A percentile compares a stretch with the other conserved stretches of the same genome.
These are phyloP conservation scores for Teratosphaeria viscida DNA, from an alignment of 2,329 filamentous ascomycete genomes.

Conservation along the genomic window DNA sequence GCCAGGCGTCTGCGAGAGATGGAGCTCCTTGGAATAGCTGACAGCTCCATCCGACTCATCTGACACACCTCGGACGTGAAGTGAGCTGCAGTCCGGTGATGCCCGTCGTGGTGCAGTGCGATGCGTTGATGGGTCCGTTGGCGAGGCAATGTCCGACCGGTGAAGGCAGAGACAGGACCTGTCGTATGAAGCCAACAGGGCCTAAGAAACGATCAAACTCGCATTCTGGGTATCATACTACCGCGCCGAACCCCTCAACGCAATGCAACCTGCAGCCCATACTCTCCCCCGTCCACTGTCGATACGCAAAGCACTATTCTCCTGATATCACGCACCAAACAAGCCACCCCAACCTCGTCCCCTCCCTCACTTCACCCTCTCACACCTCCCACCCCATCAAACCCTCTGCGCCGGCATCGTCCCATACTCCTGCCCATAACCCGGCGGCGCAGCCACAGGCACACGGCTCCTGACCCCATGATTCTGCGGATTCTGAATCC, in stretches of 20 bases:
- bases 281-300: no score
- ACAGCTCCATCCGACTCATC: no score
- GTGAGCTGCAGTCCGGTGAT: no score
- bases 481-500: conserved; percentile 45
- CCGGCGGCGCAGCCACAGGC: conserved; percentile 35
- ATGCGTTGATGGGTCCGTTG: no score
- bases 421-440: conserved; percentile 14
- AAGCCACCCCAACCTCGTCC: neutral
- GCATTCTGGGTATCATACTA: neutral
- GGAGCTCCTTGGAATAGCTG: no score
- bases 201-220: neutral
- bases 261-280: no score
- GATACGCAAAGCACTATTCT: neutral
- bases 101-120: no score
- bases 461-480: neutral
- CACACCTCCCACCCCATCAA: neutral
- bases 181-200: neutral
- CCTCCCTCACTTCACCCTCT: neutral
- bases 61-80: no score
- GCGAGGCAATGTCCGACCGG: no score
- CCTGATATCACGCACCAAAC: neutral
- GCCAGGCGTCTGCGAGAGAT: no score
- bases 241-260: neutral
- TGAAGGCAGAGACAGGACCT: no score
- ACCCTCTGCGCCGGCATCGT: conserved; percentile 12